Percentiles rank a stretch among this genome's conserved stretches.
These are phyloP conservation scores for Ogataea salicorniae DNA, from an alignment of 805 yeast species.

Conservation along the genomic window DNA sequence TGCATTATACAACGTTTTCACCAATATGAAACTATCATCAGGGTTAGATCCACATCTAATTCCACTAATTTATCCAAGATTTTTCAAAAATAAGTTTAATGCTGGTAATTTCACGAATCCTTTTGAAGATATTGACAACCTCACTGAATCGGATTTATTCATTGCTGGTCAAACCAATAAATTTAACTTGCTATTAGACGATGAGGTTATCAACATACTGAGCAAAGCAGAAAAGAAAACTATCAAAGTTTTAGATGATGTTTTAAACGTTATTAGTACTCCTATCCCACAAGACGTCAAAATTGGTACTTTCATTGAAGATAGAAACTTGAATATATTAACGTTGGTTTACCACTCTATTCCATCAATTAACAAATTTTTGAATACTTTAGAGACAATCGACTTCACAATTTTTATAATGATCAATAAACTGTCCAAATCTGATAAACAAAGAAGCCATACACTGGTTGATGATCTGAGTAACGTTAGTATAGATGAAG, in stretches of 20 bases:
- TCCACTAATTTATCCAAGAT: slow-evolving; percentile 69
- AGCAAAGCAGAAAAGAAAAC: slow-evolving; percentile 35
- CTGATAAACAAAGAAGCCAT: slow-evolving; percentile 13
- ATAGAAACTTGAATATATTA: slow-evolving; percentile 48
- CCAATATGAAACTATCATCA: slow-evolving; percentile 9
- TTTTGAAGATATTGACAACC: slow-evolving; percentile 35
- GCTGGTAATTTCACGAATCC: slow-evolving; percentile 82
- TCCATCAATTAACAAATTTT: slow-evolving; percentile 41
- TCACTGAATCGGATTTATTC: slow-evolving; percentile 30
- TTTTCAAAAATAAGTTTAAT: slow-evolving; percentile 57
- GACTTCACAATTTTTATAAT: slow-evolving; percentile 50
- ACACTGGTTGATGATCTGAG: slow-evolving; percentile 23
- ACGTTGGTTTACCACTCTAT: slow-evolving; percentile 50
- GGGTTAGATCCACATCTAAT: slow-evolving; percentile 25
- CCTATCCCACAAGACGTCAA: slow-evolving; percentile 28
- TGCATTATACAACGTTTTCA: slow-evolving; percentile 12
- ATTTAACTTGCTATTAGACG: slow-evolving; percentile 45
- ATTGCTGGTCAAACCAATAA: slow-evolving; percentile 12
- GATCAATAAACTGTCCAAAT: slow-evolving; percentile 25
- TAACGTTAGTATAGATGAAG: slow-evolving; percentile 11
- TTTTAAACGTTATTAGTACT: slow-evolving; percentile 36
- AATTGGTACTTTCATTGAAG: slow-evolving; percentile 24
- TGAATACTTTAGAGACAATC: slow-evolving; percentile 53
- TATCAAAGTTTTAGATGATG: slow-evolving; percentile 35
- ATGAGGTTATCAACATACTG: slow-evolving; percentile 38